These are phyloP conservation scores for Brassica balearica DNA, from an alignment of 441 rosid genomes.

Conservation along the genomic window DNA sequence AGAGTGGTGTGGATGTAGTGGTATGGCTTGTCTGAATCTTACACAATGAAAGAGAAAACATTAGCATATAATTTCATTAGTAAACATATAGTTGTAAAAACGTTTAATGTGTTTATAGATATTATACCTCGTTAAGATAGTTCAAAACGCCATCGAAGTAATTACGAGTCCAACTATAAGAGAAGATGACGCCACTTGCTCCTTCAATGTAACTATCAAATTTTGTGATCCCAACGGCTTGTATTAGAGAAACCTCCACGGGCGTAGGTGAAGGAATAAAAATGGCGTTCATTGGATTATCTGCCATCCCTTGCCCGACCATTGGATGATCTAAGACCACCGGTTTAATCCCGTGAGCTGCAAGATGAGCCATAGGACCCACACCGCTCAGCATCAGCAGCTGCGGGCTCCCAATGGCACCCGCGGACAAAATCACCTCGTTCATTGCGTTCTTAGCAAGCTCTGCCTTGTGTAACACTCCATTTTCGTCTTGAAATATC, in stretches of 20 bases:
- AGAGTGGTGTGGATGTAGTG: conserved; percentile 29
- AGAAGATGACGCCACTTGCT: conserved; percentile 54
- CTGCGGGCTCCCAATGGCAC: conserved; percentile 64
- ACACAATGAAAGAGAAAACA: neutral
- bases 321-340: conserved; percentile 52
- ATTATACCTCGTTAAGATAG: conserved; percentile 46
- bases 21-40: conserved; percentile 34
- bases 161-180: conserved; percentile 46
- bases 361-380: conserved; percentile 53
- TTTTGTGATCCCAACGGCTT: conserved; percentile 61
- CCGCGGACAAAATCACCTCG: conserved; percentile 55
- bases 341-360: conserved; percentile 46
- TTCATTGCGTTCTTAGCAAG: conserved; percentile 35
- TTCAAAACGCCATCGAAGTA: conserved; percentile 33
- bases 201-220: conserved; percentile 58
- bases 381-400: conserved; percentile 62
- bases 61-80: no score
- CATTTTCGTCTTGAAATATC: conserved; percentile 47
- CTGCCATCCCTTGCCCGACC: conserved; percentile 69
- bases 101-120: neutral
- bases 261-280: conserved; percentile 57
- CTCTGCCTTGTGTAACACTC: conserved; percentile 50
- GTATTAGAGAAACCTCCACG: conserved; percentile 60
- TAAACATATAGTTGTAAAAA: no score
- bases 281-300: conserved; percentile 64